Percentiles rank a stretch among this genome's conserved stretches.
Conservation (phyloP, 345 rosid species). For the Hypericum perforatum region DNA sequence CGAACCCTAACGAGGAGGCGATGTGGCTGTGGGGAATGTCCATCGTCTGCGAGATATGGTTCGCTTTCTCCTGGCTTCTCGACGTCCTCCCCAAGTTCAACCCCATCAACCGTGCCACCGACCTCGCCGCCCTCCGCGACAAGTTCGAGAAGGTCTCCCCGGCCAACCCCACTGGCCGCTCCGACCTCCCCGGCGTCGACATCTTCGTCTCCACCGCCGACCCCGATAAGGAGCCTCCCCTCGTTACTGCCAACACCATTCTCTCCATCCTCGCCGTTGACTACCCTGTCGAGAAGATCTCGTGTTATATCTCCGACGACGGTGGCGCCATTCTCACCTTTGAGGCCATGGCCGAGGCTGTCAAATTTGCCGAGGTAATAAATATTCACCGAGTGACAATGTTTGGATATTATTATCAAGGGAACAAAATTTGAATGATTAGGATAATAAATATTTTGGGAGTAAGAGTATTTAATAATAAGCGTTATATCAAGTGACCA, state of each 20-base stretch:
- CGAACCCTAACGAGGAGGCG: constrained; percentile 75
- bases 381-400: too few relatives aligned
- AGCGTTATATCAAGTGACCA: too few relatives aligned
- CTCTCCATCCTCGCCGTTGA: constrained; percentile 65
- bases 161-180: constrained; percentile 70
- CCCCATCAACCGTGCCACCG: constrained; percentile 78
- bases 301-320: constrained; percentile 74
- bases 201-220: constrained; percentile 89
- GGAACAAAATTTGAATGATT: too few relatives aligned
- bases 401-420: too few relatives aligned
- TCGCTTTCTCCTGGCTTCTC: constrained; percentile 85
- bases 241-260: constrained; percentile 84
- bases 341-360: constrained; percentile 97
- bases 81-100: constrained; percentile 78
- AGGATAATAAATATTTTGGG: too few relatives aligned
- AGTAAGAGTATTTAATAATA: too few relatives aligned
- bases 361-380: constrained; percentile 78
- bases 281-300: constrained; percentile 77
- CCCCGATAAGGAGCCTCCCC: constrained; percentile 80
- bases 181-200: constrained; percentile 81
- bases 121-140: constrained; percentile 57
- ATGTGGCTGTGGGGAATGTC: constrained; percentile 86
- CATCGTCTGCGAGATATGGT: constrained; percentile 77
- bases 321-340: constrained; percentile 87
- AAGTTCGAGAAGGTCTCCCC: constrained; percentile 74